Percentiles rank a stretch among this genome's conserved stretches.
Conservation (phyloP, 179 eudicot species). For the Vitellaria paradoxa region DNA sequence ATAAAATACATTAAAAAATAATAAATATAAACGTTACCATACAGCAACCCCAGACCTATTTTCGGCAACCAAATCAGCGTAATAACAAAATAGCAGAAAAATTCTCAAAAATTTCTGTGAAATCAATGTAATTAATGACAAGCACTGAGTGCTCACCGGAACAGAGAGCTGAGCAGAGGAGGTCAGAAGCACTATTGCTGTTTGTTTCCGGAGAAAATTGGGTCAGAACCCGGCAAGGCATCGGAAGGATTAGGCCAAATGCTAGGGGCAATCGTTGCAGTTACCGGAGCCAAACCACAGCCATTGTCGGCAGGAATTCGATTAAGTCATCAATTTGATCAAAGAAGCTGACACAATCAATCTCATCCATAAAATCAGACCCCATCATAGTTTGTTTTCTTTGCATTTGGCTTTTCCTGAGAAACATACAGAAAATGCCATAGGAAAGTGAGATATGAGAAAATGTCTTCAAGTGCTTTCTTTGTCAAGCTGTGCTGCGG, state of each 20-base stretch:
- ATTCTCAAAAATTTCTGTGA: too few species aligned
- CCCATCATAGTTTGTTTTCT: constrained; percentile 34
- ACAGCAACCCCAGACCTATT: not conserved
- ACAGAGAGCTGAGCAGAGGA: constrained; percentile 73
- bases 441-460: constrained; percentile 11
- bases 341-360: constrained; percentile 74
- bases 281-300: constrained; percentile 24
- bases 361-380: constrained; percentile 57
- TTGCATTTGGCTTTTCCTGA: constrained; percentile 10
- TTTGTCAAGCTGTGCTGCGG: not conserved
- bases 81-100: not conserved
- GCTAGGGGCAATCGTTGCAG: constrained; percentile 37
- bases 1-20: too few species aligned
- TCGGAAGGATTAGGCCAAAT: constrained; percentile 44
- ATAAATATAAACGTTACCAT: too few species aligned
- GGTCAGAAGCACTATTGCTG: constrained; percentile 42
- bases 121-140: not conserved
- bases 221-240: constrained; percentile 32
- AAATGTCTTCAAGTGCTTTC: not conserved
- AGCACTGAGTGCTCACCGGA: constrained; percentile 51
- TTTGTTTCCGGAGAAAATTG: constrained; percentile 37
- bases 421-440: constrained; percentile 12
- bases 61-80: not conserved
- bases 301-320: constrained; percentile 56
- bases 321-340: constrained; percentile 86